phyloP scores from a whole-genome alignment of 495 filamentous ascomycete genomes.

The Astrocystis sublimbata region DNA sequence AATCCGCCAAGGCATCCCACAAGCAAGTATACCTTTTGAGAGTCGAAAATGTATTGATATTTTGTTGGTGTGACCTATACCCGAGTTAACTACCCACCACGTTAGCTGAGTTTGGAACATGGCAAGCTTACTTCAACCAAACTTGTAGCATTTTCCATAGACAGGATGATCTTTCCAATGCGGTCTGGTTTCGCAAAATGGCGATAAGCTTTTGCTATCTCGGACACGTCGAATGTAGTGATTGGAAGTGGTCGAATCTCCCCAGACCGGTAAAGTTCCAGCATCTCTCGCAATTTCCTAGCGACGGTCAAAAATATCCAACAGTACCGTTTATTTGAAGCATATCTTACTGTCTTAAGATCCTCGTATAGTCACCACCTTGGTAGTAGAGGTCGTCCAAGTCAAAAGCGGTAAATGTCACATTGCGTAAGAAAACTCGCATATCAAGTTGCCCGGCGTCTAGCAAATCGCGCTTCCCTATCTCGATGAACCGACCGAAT shows the following conservation, averaged over 20 bases:
- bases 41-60: conserved; percentile 17
- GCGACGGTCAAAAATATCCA: too few species aligned
- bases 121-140: not conserved
- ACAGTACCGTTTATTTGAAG: too few species aligned
- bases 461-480: conserved; percentile 42
- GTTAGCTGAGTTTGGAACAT: too few species aligned
- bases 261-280: conserved; percentile 20
- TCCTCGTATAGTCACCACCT: conserved; percentile 9
- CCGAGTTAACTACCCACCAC: too few species aligned
- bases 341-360: not conserved
- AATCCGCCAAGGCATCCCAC: conserved; percentile 56
- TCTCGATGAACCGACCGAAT: conserved; percentile 55
- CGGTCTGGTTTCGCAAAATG: conserved; percentile 32
- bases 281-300: conserved; percentile 12
- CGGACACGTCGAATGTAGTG: conserved; percentile 12
- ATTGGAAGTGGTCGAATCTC: conserved; percentile 14
- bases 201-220: conserved; percentile 22
- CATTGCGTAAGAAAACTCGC: conserved; percentile 33
- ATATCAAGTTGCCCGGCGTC: conserved; percentile 32
- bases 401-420: conserved; percentile 30
- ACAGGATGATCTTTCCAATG: conserved; percentile 54
- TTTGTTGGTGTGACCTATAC: not conserved
- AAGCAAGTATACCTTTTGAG: conserved; percentile 49
- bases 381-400: conserved; percentile 23
- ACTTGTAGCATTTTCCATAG: conserved; percentile 31